phyloP scores from a whole-genome alignment of 495 filamentous ascomycete genomes.

The Hypoxylon crocopeplum region DNA sequence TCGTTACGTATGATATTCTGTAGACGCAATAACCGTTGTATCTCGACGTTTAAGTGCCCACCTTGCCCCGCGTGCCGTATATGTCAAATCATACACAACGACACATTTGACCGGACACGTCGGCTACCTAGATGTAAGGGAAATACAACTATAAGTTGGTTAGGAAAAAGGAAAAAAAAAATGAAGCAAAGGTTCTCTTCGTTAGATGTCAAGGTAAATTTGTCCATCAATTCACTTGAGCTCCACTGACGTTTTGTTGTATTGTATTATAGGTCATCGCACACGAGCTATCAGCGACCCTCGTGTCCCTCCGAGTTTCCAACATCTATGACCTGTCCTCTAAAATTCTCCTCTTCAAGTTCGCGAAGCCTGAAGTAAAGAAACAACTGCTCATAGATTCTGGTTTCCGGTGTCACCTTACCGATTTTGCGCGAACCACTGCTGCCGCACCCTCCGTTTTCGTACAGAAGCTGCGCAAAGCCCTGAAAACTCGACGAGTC shows the following conservation, averaged over 20 bases:
- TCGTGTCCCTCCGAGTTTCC: conserved; percentile 79
- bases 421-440: conserved; percentile 83
- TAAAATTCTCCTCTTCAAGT: conserved; percentile 93
- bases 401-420: conserved; percentile 95
- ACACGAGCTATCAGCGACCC: conserved; percentile 80
- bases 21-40: too few relatives aligned
- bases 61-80: too few relatives aligned
- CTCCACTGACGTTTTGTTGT: conserved; percentile 7
- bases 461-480: conserved; percentile 83
- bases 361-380: conserved; percentile 82
- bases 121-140: background rate
- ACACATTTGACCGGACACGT: background rate
- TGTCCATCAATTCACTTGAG: background rate
- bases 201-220: conserved; percentile 80
- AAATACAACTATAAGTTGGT: background rate
- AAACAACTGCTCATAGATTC: conserved; percentile 92
- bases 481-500: conserved; percentile 82
- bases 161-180: conserved; percentile 29
- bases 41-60: too few relatives aligned
- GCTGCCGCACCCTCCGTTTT: conserved; percentile 83
- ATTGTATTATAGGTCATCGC: conserved; percentile 73
- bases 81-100: too few relatives aligned
- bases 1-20: too few relatives aligned
- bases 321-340: conserved; percentile 97
- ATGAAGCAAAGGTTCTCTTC: conserved; percentile 99